phyloP scores from a whole-genome alignment of 768 basidiomycete species.

The Russula sp. region DNA sequence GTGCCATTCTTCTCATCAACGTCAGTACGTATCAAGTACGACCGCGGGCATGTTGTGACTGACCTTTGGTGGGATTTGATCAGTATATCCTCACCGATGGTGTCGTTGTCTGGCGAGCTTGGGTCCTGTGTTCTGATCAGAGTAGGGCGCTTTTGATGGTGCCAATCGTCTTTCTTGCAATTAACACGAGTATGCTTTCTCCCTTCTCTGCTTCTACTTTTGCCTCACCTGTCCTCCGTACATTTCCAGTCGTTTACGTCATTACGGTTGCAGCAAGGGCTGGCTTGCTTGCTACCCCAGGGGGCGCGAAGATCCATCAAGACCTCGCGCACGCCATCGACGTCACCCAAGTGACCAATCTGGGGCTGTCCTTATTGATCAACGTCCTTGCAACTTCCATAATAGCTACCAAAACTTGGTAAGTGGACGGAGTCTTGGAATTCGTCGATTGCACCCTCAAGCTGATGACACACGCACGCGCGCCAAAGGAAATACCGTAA shows the following conservation, averaged over 20 bases:
- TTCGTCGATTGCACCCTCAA: not conserved
- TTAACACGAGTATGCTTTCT: not conserved
- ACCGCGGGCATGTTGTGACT: not conserved
- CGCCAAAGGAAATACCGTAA: not conserved
- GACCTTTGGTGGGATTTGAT: not conserved
- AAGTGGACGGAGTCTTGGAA: not conserved
- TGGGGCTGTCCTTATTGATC: not conserved
- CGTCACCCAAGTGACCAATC: not conserved
- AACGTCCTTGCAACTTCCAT: conserved; percentile 4
- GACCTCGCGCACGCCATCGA: not conserved
- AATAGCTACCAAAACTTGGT: conserved; percentile 1
- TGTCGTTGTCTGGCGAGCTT: conserved; percentile 14
- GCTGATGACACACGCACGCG: not conserved
- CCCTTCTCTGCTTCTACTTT: not conserved
- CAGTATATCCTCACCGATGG: conserved; percentile 10
- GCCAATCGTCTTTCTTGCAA: not conserved
- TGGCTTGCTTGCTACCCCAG: not conserved
- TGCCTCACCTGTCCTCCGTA: not conserved
- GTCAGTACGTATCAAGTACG: not conserved
- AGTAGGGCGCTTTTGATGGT: not conserved
- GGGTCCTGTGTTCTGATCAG: not conserved
- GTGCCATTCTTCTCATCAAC: not conserved
- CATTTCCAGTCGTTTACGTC: not conserved
- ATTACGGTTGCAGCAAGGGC: not conserved
- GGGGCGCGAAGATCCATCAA: too few species aligned